Evolutionary conservation across 371 early-diverging fungal genomes (phyloP).

Genomic region (Mucor irregularis): DNA sequence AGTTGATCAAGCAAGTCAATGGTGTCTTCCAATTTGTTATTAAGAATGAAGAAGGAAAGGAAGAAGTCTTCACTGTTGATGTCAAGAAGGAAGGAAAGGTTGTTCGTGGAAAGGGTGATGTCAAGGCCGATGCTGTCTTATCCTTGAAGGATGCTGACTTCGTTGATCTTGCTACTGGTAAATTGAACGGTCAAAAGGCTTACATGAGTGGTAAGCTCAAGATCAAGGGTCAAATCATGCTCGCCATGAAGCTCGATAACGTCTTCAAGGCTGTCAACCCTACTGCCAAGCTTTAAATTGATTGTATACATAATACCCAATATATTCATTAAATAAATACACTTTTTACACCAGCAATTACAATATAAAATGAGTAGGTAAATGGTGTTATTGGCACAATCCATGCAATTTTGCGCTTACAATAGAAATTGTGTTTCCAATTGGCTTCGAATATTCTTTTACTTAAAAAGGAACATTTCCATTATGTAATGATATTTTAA

Average conservation of each 20-base stretch:
- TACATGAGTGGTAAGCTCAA: conserved; percentile 88
- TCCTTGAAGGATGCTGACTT: conserved; percentile 78
- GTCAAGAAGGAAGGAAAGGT: conserved; percentile 69
- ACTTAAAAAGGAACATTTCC: too few species aligned
- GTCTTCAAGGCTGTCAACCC: conserved; percentile 54
- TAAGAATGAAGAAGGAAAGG: conserved; percentile 62
- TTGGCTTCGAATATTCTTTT: too few species aligned
- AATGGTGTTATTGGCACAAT: too few species aligned
- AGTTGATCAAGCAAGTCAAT: conserved; percentile 63
- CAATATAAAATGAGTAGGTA: too few species aligned
- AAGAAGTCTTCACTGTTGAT: conserved; percentile 76
- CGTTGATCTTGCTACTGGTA: conserved; percentile 81
- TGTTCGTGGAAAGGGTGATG: conserved; percentile 61
- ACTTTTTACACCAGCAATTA: too few species aligned
- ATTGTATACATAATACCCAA: not conserved
- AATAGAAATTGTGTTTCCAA: too few species aligned
- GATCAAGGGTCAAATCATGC: conserved; percentile 89
- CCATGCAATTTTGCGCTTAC: too few species aligned
- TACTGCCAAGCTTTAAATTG: conserved; percentile 54
- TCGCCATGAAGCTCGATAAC: conserved; percentile 76
- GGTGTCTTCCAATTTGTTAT: conserved; percentile 87
- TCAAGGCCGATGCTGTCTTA: conserved; percentile 69
- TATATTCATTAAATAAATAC: not conserved
- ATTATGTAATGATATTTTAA: too few species aligned
- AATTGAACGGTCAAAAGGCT: conserved; percentile 77